These are phyloP conservation scores for Combretum micranthum DNA, from an alignment of 345 rosid genomes.

Conservation along the genomic window DNA sequence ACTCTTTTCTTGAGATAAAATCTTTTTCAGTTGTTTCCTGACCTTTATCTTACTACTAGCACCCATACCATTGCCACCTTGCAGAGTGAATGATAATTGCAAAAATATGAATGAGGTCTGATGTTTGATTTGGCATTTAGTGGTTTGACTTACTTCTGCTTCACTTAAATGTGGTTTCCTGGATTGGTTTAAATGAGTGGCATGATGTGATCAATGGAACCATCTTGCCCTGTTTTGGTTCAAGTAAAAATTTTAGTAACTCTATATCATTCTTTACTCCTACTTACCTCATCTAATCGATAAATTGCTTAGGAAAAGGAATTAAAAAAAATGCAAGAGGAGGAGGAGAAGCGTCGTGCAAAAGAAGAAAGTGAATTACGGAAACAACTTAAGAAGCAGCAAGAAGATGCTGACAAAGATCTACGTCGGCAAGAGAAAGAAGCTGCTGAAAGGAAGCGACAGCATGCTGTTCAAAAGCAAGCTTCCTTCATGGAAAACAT, in stretches of 20 bases:
- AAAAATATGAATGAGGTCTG: too few relatives aligned
- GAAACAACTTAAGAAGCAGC: slow-evolving; percentile 59
- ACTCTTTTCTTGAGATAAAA: background rate
- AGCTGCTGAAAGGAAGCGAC: slow-evolving; percentile 59
- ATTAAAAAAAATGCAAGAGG: slow-evolving; percentile 53
- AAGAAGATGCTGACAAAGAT: slow-evolving; percentile 72
- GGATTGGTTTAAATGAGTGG: too few relatives aligned
- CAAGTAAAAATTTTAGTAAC: too few relatives aligned
- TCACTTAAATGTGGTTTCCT: too few relatives aligned
- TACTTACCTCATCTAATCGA: background rate
- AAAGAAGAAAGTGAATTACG: slow-evolving; percentile 59
- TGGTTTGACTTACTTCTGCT: too few relatives aligned
- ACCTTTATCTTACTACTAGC: too few relatives aligned
- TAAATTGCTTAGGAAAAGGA: slow-evolving; percentile 55
- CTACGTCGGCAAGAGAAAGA: slow-evolving; percentile 68
- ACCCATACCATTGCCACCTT: too few relatives aligned
- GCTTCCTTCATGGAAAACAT: slow-evolving; percentile 90
- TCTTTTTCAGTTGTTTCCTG: too few relatives aligned
- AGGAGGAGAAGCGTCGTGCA: slow-evolving; percentile 50
- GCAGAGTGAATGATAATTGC: too few relatives aligned
- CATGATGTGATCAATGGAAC: too few relatives aligned
- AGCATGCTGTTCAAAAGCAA: slow-evolving; percentile 58
- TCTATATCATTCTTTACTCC: background rate
- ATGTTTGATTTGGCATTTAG: too few relatives aligned
- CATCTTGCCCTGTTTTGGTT: background rate